Conservation (phyloP, 331 rosid species). For the Dryas integrifolia region DNA sequence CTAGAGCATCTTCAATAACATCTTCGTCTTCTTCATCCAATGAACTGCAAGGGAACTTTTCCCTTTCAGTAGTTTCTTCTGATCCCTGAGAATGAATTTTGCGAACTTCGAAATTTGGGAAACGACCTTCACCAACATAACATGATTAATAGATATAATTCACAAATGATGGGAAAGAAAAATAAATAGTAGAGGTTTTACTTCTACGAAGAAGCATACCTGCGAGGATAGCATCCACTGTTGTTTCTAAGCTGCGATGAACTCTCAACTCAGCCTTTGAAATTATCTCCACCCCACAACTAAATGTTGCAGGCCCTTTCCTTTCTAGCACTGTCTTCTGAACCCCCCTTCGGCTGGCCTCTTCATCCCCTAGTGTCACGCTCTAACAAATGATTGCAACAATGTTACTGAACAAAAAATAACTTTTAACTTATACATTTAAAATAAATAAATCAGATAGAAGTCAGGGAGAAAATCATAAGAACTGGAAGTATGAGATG, state of each 20-base stretch:
- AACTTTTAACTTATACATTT: background rate
- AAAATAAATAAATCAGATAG: background rate
- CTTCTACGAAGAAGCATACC: conserved; percentile 36
- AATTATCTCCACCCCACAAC: conserved; percentile 82
- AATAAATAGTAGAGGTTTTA: background rate
- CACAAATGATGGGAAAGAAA: background rate
- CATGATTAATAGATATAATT: conserved; percentile 22
- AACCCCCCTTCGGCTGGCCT: conserved; percentile 86
- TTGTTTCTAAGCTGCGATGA: conserved; percentile 78
- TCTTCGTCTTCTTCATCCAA: conserved; percentile 38
- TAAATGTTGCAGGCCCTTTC: conserved; percentile 91
- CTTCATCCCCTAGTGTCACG: conserved; percentile 95
- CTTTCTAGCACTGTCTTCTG: conserved; percentile 94
- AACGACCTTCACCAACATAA: conserved; percentile 53
- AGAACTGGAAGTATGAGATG: background rate
- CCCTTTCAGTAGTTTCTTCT: conserved; percentile 40
- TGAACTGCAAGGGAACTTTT: conserved; percentile 29
- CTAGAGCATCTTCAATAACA: conserved; percentile 38
- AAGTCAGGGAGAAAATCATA: background rate
- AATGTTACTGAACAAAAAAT: conserved; percentile 25
- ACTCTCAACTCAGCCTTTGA: conserved; percentile 87
- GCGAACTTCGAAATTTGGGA: conserved; percentile 76
- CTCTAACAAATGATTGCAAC: conserved; percentile 53
- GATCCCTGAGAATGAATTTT: conserved; percentile 53
- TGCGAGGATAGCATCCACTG: conserved; percentile 83